A percentile compares a stretch with the other conserved stretches of the same genome.
Conservation (phyloP, 495 filamentous ascomycete species). For the Penicillium waksmanii region DNA sequence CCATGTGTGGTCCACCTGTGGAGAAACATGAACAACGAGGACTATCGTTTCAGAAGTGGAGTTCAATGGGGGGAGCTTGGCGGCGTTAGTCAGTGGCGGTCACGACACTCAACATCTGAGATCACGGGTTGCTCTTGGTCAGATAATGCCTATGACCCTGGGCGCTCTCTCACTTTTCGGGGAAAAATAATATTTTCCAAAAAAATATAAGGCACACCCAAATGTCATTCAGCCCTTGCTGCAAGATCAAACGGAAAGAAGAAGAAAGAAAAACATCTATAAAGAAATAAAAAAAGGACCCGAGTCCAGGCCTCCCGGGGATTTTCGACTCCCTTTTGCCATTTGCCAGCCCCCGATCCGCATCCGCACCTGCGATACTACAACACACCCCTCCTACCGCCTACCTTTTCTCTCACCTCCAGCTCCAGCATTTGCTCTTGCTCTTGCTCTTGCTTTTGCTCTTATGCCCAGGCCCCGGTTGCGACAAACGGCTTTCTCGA, state of each 20-base stretch:
- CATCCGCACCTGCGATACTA: not conserved
- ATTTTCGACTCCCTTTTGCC: constrained; percentile 13
- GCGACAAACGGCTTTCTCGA: constrained; percentile 1
- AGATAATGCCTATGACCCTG: too few relatives aligned
- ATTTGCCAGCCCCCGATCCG: constrained; percentile 8
- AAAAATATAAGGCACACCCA: not conserved
- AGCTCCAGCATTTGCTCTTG: not conserved
- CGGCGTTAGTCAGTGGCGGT: constrained; percentile 38
- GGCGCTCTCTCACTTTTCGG: too few relatives aligned
- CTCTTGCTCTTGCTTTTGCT: not conserved
- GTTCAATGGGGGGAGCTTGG: constrained; percentile 28
- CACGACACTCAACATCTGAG: not conserved
- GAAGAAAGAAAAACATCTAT: constrained; percentile 1
- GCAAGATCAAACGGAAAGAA: not conserved
- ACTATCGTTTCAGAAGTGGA: constrained; percentile 24
- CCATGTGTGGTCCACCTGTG: not conserved
- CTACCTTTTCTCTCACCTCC: constrained; percentile 2
- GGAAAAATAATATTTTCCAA: too few relatives aligned
- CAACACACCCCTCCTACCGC: constrained; percentile 2
- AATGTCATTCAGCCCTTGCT: not conserved
- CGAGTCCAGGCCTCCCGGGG: not conserved
- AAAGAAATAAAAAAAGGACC: not conserved
- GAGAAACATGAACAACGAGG: constrained; percentile 9
- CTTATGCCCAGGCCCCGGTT: constrained; percentile 1
- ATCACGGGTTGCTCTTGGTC: not conserved